Conservation (phyloP, 1,284 basidiomycete genomes). For the Trichosporon coremiiforme region DNA sequence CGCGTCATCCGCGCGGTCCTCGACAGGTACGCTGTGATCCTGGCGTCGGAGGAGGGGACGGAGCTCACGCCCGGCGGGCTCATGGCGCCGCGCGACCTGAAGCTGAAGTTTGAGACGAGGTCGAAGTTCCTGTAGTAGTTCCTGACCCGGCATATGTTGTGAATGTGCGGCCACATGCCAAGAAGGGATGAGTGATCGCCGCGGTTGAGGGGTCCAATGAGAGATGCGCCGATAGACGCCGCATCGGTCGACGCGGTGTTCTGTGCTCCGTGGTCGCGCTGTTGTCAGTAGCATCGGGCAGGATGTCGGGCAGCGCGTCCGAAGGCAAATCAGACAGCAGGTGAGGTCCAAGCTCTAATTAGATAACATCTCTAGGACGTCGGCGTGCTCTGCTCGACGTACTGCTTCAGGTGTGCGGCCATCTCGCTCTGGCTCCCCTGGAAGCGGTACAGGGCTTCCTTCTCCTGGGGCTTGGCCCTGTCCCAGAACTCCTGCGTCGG, state of each 20-base stretch:
- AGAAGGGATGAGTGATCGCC: neutral
- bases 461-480: neutral
- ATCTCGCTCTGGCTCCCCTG: neutral
- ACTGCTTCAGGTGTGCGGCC: neutral
- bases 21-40: neutral
- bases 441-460: conserved; percentile 9
- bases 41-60: neutral
- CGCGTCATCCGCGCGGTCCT: neutral
- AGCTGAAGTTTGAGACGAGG: conserved; percentile 3
- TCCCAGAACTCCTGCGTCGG: conserved; percentile 9
- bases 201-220: neutral
- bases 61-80: conserved; percentile 18
- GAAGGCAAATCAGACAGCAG: neutral
- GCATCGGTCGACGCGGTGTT: neutral
- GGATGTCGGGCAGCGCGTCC: neutral
- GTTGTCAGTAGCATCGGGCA: neutral
- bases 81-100: conserved; percentile 11
- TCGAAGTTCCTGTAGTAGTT: too few species aligned
- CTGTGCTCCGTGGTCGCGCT: too few species aligned
- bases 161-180: neutral
- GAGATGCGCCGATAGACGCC: neutral
- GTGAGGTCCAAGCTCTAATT: too few species aligned
- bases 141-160: neutral
- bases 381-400: conserved; percentile 3
- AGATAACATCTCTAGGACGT: neutral